These are phyloP conservation scores for Purshia tridentata DNA, from an alignment of 306 rosid genomes.

Conservation along the genomic window DNA sequence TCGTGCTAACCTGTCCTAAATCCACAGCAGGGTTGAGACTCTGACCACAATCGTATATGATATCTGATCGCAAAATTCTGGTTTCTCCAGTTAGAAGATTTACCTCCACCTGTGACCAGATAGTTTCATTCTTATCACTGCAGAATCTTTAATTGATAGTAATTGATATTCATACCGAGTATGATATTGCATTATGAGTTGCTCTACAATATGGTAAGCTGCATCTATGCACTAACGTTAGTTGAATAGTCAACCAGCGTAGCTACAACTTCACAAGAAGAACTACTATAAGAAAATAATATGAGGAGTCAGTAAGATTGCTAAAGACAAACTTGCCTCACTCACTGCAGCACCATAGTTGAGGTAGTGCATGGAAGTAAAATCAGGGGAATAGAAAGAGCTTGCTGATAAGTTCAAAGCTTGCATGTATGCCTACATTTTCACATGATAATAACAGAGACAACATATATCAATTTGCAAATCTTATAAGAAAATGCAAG, in stretches of 20 bases:
- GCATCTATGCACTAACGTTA: background rate
- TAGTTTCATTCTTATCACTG: background rate
- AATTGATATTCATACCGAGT: background rate
- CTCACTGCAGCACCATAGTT: conserved; percentile 91
- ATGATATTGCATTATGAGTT: background rate
- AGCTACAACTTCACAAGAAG: conserved; percentile 15
- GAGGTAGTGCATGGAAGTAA: conserved; percentile 45
- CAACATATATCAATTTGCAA: background rate
- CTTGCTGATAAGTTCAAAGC: conserved; percentile 73
- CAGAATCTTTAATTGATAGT: background rate
- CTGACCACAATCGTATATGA: conserved; percentile 90
- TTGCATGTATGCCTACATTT: conserved; percentile 65
- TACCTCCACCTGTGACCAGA: conserved; percentile 73
- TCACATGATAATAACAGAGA: conserved; percentile 13
- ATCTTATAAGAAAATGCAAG: background rate
- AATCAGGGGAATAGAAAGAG: conserved; percentile 50
- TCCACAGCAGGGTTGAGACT: conserved; percentile 98
- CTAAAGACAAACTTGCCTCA: conserved; percentile 51
- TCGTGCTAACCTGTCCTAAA: conserved; percentile 77
- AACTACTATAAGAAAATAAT: conserved; percentile 9
- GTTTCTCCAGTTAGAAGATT: conserved; percentile 83
- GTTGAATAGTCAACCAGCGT: background rate
- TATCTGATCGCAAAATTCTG: conserved; percentile 66
- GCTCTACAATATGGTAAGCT: background rate
- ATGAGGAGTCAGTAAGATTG: background rate